These are phyloP conservation scores for Claviceps digitariae DNA, from an alignment of 2,329 filamentous ascomycete species.

Conservation along the genomic window DNA sequence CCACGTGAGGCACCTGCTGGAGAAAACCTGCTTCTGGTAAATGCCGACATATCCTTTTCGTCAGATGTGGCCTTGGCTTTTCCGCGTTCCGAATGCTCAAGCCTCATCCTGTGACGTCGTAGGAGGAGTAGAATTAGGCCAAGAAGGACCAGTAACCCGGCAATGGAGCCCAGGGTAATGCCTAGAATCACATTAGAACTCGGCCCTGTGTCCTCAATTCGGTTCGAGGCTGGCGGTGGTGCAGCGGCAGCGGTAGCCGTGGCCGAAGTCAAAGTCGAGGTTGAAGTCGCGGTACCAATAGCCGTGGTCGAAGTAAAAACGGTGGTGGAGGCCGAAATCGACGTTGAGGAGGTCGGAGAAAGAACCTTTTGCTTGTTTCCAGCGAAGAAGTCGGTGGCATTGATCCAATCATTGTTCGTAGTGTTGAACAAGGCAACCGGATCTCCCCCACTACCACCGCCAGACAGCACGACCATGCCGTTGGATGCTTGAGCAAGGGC, in stretches of 20 bases:
- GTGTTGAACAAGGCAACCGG: conserved; percentile 67
- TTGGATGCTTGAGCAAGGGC: conserved; percentile 54
- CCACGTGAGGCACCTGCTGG: conserved; percentile 29
- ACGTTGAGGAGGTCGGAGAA: conserved; percentile 16
- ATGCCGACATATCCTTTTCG: conserved; percentile 43
- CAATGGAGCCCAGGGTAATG: conserved; percentile 68
- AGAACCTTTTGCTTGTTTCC: conserved; percentile 28
- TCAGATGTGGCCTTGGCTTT: conserved; percentile 31
- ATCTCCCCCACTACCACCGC: conserved; percentile 49
- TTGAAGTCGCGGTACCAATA: conserved; percentile 7
- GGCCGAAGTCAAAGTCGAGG: conserved; percentile 10
- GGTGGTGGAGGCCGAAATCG: conserved; percentile 13
- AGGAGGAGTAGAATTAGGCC: conserved; percentile 54
- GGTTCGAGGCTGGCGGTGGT: background rate
- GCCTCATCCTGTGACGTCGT: conserved; percentile 37
- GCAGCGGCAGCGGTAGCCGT: conserved; percentile 9
- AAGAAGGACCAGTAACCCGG: conserved; percentile 59
- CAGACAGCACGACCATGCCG: conserved; percentile 64
- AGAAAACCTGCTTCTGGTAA: conserved; percentile 29
- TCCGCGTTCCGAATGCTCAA: conserved; percentile 31
- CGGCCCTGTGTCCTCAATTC: conserved; percentile 14
- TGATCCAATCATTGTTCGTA: conserved; percentile 62
- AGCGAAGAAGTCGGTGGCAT: conserved; percentile 51
- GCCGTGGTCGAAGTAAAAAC: conserved; percentile 7
- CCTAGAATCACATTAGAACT: conserved; percentile 53